phyloP scores from a whole-genome alignment of 352 stramenopile genomes.

The Globisporangium middletonii region DNA sequence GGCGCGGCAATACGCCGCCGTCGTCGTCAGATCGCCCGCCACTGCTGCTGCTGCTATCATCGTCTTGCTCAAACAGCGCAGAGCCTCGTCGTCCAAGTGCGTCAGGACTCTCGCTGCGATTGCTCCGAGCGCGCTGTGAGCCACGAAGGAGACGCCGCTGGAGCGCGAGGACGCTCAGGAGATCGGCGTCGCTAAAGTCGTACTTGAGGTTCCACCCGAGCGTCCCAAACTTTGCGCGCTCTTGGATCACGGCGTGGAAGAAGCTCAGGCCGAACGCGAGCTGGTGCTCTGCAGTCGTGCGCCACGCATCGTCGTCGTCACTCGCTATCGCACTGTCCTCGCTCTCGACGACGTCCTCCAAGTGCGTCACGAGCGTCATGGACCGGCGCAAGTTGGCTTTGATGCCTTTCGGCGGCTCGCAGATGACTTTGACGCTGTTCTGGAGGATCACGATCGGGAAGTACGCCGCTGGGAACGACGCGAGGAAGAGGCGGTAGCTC shows the following conservation, averaged over 20 bases:
- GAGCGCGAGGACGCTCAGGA: slow-evolving; percentile 60
- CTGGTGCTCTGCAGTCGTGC: slow-evolving; percentile 33
- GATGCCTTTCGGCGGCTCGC: slow-evolving; percentile 63
- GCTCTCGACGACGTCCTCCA: not conserved
- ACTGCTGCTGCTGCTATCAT: not conserved
- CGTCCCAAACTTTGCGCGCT: slow-evolving; percentile 67
- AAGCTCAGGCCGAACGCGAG: slow-evolving; percentile 71
- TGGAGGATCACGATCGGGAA: slow-evolving; percentile 73
- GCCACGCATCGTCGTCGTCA: slow-evolving; percentile 2
- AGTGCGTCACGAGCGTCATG: slow-evolving; percentile 32
- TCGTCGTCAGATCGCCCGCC: slow-evolving; percentile 3
- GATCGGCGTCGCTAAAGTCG: slow-evolving; percentile 76
- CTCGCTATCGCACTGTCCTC: not conserved
- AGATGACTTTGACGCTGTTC: slow-evolving; percentile 76
- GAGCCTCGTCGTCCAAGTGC: slow-evolving; percentile 1
- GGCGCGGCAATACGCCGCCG: not conserved
- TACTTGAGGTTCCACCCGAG: slow-evolving; percentile 77
- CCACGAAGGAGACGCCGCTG: slow-evolving; percentile 41
- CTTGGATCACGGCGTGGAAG: slow-evolving; percentile 74
- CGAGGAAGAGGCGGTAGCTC: slow-evolving; percentile 65
- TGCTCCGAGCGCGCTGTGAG: not conserved
- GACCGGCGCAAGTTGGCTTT: slow-evolving; percentile 71
- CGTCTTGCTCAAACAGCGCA: not conserved
- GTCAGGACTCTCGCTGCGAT: not conserved
- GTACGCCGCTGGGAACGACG: slow-evolving; percentile 54